Conservation (phyloP, 768 basidiomycete species). For the Lentinula sp. region DNA sequence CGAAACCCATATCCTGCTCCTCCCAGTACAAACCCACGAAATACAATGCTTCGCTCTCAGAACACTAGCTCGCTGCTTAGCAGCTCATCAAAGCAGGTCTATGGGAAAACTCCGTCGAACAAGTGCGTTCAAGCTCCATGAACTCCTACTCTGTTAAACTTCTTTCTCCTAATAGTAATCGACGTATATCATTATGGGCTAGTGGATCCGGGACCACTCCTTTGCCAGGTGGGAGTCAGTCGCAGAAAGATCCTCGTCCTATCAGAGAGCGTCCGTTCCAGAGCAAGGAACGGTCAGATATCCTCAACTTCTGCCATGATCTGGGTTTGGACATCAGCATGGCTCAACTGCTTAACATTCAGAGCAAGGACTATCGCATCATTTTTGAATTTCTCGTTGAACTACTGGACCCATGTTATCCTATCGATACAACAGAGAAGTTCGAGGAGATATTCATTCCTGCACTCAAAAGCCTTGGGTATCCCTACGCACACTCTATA, state of each 20-base stretch:
- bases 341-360: slow-evolving; percentile 69
- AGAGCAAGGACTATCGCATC: slow-evolving; percentile 78
- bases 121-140: slow-evolving; percentile 37
- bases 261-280: slow-evolving; percentile 75
- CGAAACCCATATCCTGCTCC: slow-evolving; percentile 40
- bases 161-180: slow-evolving; percentile 45
- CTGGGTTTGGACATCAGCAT: slow-evolving; percentile 64
- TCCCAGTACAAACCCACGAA: slow-evolving; percentile 50
- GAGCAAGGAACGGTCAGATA: slow-evolving; percentile 69
- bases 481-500: slow-evolving; percentile 75
- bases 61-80: slow-evolving; percentile 61
- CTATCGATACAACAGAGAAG: slow-evolving; percentile 38
- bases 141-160: not conserved
- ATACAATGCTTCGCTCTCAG: slow-evolving; percentile 66
- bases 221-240: slow-evolving; percentile 37
- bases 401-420: slow-evolving; percentile 65
- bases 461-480: slow-evolving; percentile 68
- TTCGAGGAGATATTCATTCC: slow-evolving; percentile 82
- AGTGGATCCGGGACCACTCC: slow-evolving; percentile 42
- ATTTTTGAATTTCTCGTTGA: slow-evolving; percentile 78
- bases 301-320: slow-evolving; percentile 60
- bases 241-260: slow-evolving; percentile 69
- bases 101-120: slow-evolving; percentile 71
- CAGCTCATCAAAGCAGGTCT: slow-evolving; percentile 61
- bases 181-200: slow-evolving; percentile 73